Evolutionary conservation across 108 stramenopile species (phyloP).

Genomic region (Cyclotella cryptica): DNA sequence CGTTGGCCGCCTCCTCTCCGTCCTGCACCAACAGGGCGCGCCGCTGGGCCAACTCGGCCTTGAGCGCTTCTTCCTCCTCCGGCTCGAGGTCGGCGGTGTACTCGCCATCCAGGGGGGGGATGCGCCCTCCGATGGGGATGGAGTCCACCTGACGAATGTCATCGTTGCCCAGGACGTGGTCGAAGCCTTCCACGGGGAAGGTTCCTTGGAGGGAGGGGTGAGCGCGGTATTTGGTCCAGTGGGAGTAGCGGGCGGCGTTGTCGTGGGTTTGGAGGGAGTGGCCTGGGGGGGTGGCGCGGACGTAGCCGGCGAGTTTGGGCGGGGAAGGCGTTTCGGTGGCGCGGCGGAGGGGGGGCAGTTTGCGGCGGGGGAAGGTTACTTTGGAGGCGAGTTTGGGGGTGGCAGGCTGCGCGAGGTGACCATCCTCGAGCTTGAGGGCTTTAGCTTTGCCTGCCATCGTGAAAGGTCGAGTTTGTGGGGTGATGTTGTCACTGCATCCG

Average conservation of each 20-base stretch:
- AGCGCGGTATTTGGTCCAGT: slow-evolving; percentile 31
- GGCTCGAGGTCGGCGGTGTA: slow-evolving; percentile 14
- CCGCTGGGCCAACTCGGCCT: slow-evolving; percentile 52
- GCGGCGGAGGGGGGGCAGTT: slow-evolving; percentile 17
- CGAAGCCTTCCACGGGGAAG: slow-evolving; percentile 74
- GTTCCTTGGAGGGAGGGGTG: slow-evolving; percentile 15
- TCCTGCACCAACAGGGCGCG: slow-evolving; percentile 28
- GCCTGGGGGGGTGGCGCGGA: slow-evolving; percentile 48
- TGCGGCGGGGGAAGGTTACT: slow-evolving; percentile 32
- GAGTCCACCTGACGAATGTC: slow-evolving; percentile 60
- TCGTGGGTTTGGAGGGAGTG: slow-evolving; percentile 12
- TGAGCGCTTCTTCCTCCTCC: slow-evolving; percentile 56
- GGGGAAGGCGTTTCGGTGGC: neutral
- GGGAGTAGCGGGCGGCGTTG: neutral
- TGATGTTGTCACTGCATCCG: too few relatives aligned
- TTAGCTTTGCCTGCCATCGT: slow-evolving; percentile 1
- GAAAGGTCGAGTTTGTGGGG: neutral
- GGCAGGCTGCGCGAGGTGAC: neutral
- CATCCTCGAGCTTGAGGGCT: neutral
- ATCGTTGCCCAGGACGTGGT: slow-evolving; percentile 73
- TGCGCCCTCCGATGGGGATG: slow-evolving; percentile 35
- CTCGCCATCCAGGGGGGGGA: slow-evolving; percentile 31
- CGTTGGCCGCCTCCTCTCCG: neutral
- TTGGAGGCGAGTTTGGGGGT: neutral
- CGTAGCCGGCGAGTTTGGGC: slow-evolving; percentile 27